Evolutionary conservation across 345 rosid species (phyloP).

Genomic region (Syzygium grande): DNA sequence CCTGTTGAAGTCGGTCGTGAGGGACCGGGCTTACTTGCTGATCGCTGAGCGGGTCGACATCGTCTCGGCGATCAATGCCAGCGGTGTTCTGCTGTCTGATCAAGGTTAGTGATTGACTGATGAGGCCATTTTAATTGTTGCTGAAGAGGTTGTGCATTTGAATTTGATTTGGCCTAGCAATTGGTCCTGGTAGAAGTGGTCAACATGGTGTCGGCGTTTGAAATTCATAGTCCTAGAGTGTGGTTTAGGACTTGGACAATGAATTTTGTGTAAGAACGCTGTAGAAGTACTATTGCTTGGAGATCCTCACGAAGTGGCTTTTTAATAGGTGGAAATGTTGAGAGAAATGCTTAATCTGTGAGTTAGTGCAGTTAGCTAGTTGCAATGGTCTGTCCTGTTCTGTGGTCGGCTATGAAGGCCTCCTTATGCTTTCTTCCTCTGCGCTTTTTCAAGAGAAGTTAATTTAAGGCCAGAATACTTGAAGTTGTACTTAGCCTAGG

Average conservation of each 20-base stretch:
- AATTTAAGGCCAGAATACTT: background rate
- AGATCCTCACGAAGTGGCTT: background rate
- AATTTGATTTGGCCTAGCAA: background rate
- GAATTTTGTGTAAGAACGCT: background rate
- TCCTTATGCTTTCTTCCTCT: background rate
- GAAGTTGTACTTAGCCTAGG: background rate
- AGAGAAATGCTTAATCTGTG: background rate
- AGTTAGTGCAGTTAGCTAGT: background rate
- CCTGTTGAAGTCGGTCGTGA: conserved; percentile 65
- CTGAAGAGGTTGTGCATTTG: background rate
- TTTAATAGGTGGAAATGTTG: background rate
- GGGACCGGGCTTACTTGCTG: conserved; percentile 74
- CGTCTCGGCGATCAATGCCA: conserved; percentile 77
- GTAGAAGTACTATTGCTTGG: background rate
- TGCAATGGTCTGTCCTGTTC: background rate
- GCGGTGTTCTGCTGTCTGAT: conserved; percentile 90
- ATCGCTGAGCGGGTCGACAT: conserved; percentile 82
- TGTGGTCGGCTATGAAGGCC: background rate
- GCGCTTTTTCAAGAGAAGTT: background rate
- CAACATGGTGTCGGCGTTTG: background rate
- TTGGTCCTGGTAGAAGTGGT: background rate
- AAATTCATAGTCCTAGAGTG: background rate
- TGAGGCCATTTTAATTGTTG: background rate
- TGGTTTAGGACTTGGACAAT: background rate
- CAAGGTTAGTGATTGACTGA: conserved; percentile 37